A percentile compares a stretch with the other conserved stretches of the same genome.
Conservation (phyloP, 805 yeast species). For the Metschnikowia rubicola region DNA sequence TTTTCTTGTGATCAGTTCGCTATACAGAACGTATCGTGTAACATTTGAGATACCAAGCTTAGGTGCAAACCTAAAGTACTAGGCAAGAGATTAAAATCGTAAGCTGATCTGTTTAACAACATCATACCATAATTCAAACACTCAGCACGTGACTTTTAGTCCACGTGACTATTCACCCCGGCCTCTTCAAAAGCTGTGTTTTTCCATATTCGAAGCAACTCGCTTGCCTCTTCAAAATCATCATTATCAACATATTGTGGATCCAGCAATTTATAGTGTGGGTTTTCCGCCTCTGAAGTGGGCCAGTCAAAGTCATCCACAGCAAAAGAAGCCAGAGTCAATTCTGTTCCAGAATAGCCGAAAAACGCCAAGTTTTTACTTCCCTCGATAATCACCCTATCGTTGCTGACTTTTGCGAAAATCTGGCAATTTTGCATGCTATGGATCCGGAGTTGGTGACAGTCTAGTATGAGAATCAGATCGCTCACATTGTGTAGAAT, state of each 20-base stretch:
- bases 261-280: slow-evolving; percentile 1
- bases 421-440: slow-evolving; percentile 12
- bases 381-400: slow-evolving; percentile 30
- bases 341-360: neutral
- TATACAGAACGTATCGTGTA: no score
- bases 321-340: neutral
- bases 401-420: slow-evolving; percentile 19
- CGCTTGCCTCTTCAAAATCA: neutral
- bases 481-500: slow-evolving; percentile 18
- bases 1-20: no score
- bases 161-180: no score
- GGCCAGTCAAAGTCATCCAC: slow-evolving; percentile 20
- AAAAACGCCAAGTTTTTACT: slow-evolving; percentile 17
- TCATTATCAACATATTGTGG: no score
- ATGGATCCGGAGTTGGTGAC: slow-evolving; percentile 21
- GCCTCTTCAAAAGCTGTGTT: neutral
- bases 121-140: no score
- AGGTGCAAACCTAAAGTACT: no score
- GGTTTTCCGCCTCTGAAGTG: slow-evolving; percentile 2
- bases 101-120: no score
- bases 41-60: no score
- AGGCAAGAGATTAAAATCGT: no score
- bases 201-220: neutral
- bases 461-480: slow-evolving; percentile 11
- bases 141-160: no score